These are phyloP conservation scores for Trichophyton verrucosum DNA, from an alignment of 2,329 filamentous ascomycete genomes.

Conservation along the genomic window DNA sequence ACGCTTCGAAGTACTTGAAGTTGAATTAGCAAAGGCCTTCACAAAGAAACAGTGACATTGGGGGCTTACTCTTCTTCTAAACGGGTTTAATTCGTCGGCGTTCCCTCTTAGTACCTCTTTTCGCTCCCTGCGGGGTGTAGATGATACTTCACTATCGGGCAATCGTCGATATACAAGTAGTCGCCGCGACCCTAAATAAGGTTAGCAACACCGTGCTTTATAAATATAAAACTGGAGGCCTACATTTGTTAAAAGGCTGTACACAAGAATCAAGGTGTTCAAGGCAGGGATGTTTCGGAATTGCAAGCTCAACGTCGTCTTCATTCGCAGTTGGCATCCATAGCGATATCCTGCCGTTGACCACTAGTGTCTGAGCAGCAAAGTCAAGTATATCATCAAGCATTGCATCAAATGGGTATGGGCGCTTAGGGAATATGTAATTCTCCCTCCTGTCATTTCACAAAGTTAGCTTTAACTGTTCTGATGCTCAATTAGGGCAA, in stretches of 20 bases:
- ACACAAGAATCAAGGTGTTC: conserved; percentile 64
- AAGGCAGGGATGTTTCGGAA: conserved; percentile 65
- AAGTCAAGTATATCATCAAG: conserved; percentile 82
- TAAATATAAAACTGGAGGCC: conserved; percentile 17
- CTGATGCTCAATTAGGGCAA: not conserved
- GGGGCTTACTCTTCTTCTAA: conserved; percentile 41
- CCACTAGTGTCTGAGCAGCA: conserved; percentile 61
- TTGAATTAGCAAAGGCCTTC: not conserved
- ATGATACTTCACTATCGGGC: conserved; percentile 40
- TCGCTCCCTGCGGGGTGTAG: conserved; percentile 23
- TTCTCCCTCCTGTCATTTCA: conserved; percentile 39
- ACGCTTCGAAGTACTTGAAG: not conserved
- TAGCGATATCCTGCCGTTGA: conserved; percentile 69
- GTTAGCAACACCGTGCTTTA: not conserved
- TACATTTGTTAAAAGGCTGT: conserved; percentile 83
- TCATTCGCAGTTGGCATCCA: conserved; percentile 94
- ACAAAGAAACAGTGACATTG: not conserved
- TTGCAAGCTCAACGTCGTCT: conserved; percentile 59
- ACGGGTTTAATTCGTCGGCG: conserved; percentile 57
- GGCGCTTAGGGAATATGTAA: conserved; percentile 78
- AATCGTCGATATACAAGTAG: conserved; percentile 74
- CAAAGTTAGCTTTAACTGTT: not conserved
- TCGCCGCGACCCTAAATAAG: conserved; percentile 60
- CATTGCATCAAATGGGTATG: conserved; percentile 85
- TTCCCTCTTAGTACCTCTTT: conserved; percentile 30